Percentiles rank a stretch among this genome's conserved stretches.
Conservation (phyloP, 108 stramenopile species). For the Seminavis robusta region DNA sequence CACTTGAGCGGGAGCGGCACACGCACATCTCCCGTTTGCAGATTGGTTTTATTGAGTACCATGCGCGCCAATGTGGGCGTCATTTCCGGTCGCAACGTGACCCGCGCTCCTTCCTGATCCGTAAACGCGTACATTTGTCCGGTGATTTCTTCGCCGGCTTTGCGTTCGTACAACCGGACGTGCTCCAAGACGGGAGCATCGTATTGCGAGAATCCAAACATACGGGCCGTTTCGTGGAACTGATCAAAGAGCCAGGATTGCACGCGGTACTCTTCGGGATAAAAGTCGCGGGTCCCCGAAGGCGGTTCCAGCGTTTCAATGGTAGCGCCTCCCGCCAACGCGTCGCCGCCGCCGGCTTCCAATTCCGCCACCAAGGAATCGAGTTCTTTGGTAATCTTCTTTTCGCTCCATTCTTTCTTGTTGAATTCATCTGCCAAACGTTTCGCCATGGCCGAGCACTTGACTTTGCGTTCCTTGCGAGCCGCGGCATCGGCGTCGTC, state of each 20-base stretch:
- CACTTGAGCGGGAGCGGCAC: slow-evolving; percentile 90
- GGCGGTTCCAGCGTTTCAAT: slow-evolving; percentile 57
- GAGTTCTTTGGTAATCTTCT: slow-evolving; percentile 49
- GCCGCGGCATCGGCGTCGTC: slow-evolving; percentile 29
- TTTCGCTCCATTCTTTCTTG: slow-evolving; percentile 35
- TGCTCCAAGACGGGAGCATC: slow-evolving; percentile 95
- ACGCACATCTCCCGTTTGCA: slow-evolving; percentile 64
- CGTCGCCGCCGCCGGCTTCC: slow-evolving; percentile 3
- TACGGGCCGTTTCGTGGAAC: slow-evolving; percentile 72
- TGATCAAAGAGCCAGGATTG: slow-evolving; percentile 90
- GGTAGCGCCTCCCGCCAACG: not conserved
- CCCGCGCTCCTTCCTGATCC: slow-evolving; percentile 84
- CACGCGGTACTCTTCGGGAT: slow-evolving; percentile 88
- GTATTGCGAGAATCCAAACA: slow-evolving; percentile 93
- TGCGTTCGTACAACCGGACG: slow-evolving; percentile 89
- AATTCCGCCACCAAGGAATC: slow-evolving; percentile 35
- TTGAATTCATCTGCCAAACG: slow-evolving; percentile 27
- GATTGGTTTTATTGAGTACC: slow-evolving; percentile 87
- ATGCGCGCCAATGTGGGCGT: slow-evolving; percentile 95
- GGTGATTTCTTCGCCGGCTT: slow-evolving; percentile 97
- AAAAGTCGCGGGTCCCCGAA: slow-evolving; percentile 95
- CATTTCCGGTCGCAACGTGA: slow-evolving; percentile 94
- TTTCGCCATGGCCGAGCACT: slow-evolving; percentile 35
- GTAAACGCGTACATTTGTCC: slow-evolving; percentile 94
- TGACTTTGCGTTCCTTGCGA: slow-evolving; percentile 31